Percentiles rank a stretch among this genome's conserved stretches.
phyloP scores from a whole-genome alignment of 2,329 filamentous ascomycete species.

The Geosmithia putterillii region DNA sequence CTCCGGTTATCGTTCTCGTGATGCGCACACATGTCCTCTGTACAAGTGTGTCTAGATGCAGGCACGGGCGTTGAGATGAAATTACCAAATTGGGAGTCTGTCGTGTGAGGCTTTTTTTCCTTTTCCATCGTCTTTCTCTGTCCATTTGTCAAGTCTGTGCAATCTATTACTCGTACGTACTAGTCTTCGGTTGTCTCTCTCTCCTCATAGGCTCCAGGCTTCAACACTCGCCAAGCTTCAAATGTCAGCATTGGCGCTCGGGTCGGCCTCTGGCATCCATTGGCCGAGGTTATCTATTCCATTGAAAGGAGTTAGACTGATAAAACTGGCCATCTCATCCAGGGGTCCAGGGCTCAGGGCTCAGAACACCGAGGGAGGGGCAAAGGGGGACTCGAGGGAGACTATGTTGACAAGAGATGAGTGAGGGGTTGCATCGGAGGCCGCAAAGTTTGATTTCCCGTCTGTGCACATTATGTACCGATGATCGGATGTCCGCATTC shows the following conservation, averaged over 20 bases:
- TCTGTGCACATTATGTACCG: neutral
- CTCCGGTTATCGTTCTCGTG: too few species aligned
- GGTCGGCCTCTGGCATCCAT: neutral
- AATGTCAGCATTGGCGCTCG: neutral
- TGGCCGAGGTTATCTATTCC: neutral
- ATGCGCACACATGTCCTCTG: too few species aligned
- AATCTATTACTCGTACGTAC: neutral
- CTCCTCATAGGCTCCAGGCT: neutral
- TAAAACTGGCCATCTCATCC: too few species aligned
- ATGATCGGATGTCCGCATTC: neutral
- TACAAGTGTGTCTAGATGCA: too few species aligned
- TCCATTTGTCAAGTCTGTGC: neutral
- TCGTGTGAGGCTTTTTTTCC: too few species aligned
- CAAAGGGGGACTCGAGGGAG: too few species aligned
- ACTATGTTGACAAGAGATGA: neutral
- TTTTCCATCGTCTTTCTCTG: too few species aligned
- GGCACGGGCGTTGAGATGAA: too few species aligned
- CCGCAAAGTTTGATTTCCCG: neutral
- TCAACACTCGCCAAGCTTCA: neutral
- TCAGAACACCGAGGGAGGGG: too few species aligned
- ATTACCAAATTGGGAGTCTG: too few species aligned
- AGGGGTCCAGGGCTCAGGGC: neutral
- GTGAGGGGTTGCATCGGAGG: neutral
- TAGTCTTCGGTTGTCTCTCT: neutral
- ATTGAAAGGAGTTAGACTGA: neutral